Percentiles rank a stretch among this genome's conserved stretches.
phyloP scores from a whole-genome alignment of 2,329 filamentous ascomycete species.

The Colletotrichum acutatum region DNA sequence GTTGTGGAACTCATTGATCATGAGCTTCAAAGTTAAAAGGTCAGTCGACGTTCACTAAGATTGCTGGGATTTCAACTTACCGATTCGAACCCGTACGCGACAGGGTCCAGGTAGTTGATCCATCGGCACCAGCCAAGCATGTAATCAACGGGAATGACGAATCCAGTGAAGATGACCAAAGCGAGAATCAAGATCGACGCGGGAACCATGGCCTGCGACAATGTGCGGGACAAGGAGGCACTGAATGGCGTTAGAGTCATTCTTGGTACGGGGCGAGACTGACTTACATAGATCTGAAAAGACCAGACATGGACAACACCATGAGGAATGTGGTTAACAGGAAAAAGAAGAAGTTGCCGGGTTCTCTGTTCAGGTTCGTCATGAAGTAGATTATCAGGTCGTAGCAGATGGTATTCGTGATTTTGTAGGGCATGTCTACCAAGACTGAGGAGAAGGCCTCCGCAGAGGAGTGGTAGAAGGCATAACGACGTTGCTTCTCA shows the following conservation, averaged over 20 bases:
- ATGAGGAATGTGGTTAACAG: conserved; percentile 60
- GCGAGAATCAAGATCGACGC: conserved; percentile 63
- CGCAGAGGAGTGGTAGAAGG: conserved; percentile 46
- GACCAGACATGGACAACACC: conserved; percentile 48
- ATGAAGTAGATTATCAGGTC: conserved; percentile 74
- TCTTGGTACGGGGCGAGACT: too few relatives aligned
- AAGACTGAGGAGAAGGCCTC: conserved; percentile 32
- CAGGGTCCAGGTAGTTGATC: conserved; percentile 67
- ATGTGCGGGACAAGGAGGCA: conserved; percentile 56
- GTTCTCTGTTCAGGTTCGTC: conserved; percentile 66
- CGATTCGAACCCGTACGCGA: conserved; percentile 72
- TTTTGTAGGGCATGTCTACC: conserved; percentile 44
- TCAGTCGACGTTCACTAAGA: background rate
- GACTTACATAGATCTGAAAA: conserved; percentile 57
- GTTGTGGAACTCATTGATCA: conserved; percentile 72
- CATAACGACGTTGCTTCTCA: conserved; percentile 43
- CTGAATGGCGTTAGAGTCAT: conserved; percentile 40
- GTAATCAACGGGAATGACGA: conserved; percentile 53
- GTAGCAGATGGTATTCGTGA: conserved; percentile 64
- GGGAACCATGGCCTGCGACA: conserved; percentile 64
- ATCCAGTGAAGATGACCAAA: conserved; percentile 67
- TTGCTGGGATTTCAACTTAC: conserved; percentile 46
- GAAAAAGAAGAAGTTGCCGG: conserved; percentile 65
- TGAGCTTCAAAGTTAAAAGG: conserved; percentile 22
- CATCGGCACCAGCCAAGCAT: conserved; percentile 59